phyloP scores from a whole-genome alignment of 2,329 filamentous ascomycete genomes.

The Calycina marina region DNA sequence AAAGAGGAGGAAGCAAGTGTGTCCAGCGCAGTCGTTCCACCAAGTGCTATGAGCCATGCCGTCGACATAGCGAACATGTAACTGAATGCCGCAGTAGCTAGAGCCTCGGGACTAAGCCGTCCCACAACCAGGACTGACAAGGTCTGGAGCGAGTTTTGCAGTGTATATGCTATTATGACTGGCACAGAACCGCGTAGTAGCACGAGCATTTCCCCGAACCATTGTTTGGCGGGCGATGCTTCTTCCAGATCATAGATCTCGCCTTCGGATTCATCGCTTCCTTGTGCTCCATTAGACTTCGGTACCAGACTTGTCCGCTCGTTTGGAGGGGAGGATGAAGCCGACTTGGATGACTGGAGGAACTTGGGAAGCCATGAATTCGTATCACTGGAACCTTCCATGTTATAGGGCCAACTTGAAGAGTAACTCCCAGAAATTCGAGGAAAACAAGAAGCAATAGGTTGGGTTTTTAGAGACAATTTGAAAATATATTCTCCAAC shows the following conservation, averaged over 20 bases:
- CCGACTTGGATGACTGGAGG: conserved; percentile 8
- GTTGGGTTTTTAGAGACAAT: too few species aligned
- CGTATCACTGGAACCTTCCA: conserved; percentile 12
- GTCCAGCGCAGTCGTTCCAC: conserved; percentile 75
- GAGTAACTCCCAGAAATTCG: too few species aligned
- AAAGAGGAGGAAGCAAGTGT: conserved; percentile 73
- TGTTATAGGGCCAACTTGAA: too few species aligned
- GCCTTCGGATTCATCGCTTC: conserved; percentile 8
- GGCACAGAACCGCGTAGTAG: conserved; percentile 57
- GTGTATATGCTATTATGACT: conserved; percentile 69
- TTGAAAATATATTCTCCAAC: too few species aligned
- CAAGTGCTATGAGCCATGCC: conserved; percentile 74
- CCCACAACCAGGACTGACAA: conserved; percentile 71
- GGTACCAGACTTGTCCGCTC: conserved; percentile 19
- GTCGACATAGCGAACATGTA: conserved; percentile 93
- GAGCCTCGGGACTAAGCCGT: conserved; percentile 60
- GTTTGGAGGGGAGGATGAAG: conserved; percentile 15
- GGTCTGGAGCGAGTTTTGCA: conserved; percentile 78
- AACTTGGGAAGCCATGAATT: conserved; percentile 19
- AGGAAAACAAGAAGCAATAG: too few species aligned
- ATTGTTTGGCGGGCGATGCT: conserved; percentile 17
- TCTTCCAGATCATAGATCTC: conserved; percentile 16
- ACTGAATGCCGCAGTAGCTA: conserved; percentile 72
- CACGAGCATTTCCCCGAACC: conserved; percentile 47
- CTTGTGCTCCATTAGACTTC: conserved; percentile 7